Evolutionary conservation across 805 yeast species (phyloP).

Genomic region (Ogataea paraovalis): DNA sequence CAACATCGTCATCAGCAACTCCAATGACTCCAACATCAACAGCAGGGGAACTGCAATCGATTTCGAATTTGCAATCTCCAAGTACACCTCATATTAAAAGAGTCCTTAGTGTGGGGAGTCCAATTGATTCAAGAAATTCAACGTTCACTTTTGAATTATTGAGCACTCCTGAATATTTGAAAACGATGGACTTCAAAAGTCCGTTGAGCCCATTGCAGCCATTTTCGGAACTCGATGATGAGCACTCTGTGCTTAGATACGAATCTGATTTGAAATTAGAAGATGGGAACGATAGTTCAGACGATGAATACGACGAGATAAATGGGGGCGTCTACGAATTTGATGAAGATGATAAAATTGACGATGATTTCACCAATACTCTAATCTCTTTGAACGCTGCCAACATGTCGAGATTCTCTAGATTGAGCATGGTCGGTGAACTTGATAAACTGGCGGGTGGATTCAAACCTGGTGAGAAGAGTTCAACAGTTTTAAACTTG

Average conservation of each 20-base stretch:
- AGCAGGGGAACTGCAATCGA: background rate
- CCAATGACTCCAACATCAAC: slow-evolving; percentile 5
- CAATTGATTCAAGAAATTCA: slow-evolving; percentile 24
- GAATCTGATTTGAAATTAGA: background rate
- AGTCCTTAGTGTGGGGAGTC: slow-evolving; percentile 21
- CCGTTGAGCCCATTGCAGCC: background rate
- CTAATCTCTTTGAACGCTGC: slow-evolving; percentile 26
- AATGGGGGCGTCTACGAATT: background rate
- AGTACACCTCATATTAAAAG: slow-evolving; percentile 8
- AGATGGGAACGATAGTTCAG: background rate
- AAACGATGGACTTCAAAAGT: background rate
- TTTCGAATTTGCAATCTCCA: background rate
- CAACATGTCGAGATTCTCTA: slow-evolving; percentile 22
- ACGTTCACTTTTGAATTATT: slow-evolving; percentile 25
- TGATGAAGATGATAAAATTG: slow-evolving; percentile 1
- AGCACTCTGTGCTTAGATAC: background rate
- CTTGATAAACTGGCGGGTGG: slow-evolving; percentile 8
- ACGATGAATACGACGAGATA: background rate
- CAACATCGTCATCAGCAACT: slow-evolving; percentile 4
- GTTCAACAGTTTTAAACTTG: slow-evolving; percentile 9
- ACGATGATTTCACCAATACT: slow-evolving; percentile 14
- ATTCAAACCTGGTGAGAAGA: slow-evolving; percentile 7
- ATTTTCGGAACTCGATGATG: background rate
- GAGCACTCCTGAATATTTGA: slow-evolving; percentile 14
- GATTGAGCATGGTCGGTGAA: slow-evolving; percentile 20